A percentile compares a stretch with the other conserved stretches of the same genome.
Conservation (phyloP, 2,329 filamentous ascomycete genomes). For the Curvularia verruculosa region DNA sequence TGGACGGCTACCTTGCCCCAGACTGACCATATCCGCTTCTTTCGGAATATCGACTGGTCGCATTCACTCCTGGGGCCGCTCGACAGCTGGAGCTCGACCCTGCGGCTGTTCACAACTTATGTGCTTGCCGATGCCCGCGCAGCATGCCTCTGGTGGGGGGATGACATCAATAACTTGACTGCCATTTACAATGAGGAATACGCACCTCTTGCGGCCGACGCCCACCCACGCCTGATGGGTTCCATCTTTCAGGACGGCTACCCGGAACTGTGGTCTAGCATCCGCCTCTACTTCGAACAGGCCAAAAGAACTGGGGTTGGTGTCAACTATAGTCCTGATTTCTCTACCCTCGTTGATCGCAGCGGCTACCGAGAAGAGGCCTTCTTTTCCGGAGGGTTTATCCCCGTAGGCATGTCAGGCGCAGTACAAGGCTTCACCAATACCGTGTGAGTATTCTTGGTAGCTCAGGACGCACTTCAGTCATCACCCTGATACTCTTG, state of each 20-base stretch:
- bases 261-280: slow-evolving; percentile 36
- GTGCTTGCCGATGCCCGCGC: slow-evolving; percentile 43
- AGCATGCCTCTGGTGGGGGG: slow-evolving; percentile 45
- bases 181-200: slow-evolving; percentile 46
- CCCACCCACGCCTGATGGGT: slow-evolving; percentile 43
- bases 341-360: slow-evolving; percentile 36
- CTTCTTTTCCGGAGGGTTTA: slow-evolving; percentile 43
- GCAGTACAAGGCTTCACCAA: slow-evolving; percentile 27
- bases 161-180: slow-evolving; percentile 25
- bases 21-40: slow-evolving; percentile 44
- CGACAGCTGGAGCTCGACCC: slow-evolving; percentile 31
- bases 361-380: slow-evolving; percentile 40
- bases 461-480: background rate
- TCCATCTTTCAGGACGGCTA: slow-evolving; percentile 36
- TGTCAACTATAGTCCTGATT: slow-evolving; percentile 31
- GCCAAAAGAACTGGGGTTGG: slow-evolving; percentile 32
- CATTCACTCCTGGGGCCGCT: slow-evolving; percentile 35
- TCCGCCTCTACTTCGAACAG: slow-evolving; percentile 34
- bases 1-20: slow-evolving; percentile 41
- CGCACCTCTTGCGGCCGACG: slow-evolving; percentile 32
- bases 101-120: slow-evolving; percentile 39
- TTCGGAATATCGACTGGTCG: slow-evolving; percentile 38
- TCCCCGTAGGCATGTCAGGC: slow-evolving; percentile 37
- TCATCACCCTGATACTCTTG: background rate
- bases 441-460: slow-evolving; percentile 11